Base-by-base conservation (phyloP, 345 rosid species). In the Gossypium ekmanianum region DNA sequence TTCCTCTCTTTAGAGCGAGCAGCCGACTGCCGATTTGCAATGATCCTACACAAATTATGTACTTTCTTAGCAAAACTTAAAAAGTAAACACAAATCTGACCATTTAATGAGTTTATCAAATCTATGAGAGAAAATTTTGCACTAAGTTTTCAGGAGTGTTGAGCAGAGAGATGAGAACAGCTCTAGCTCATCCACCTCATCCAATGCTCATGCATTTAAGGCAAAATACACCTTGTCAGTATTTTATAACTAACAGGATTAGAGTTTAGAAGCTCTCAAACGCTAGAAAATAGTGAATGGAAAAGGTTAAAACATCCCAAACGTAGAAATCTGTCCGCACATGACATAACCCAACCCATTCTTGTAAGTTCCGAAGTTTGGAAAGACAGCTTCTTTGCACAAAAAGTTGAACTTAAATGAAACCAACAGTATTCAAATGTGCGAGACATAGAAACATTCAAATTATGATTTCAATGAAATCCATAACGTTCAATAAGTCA, bases 1-100 rank as follows among this genome's bases (percentile, higher is more conserved):
- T 94, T 92, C 76, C 97, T 87, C 86, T 94, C 97, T 78, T 92
- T 94, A 11, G 96, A 92, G 54, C 98, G 91, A 77, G 98, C 90
- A 76, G 98, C 97, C 52, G 97, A 92, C 78, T 90, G 97, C 72
- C 97, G 86, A 77, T 94, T 90, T 69, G 98, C 97, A 26, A 92
- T 82, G 68, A 92, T 94, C 84, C 97, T 90, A 85, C 71, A 71
- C 8, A 75, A 47, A 68, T 41, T 61, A 73, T 0, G 24, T n/a
- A 56, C 57, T 17, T 17, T 12, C 48, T 56, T 47, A 64, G 54
- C 51, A 45, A 5, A 57, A 62, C n/a, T 16, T 65, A 20, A 72
- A 72, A 75, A 24, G 62, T 29, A 63, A 45, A 71, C 52, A 4
- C 18, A 26, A n/a, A 29, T 54, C 54, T 67, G n/a, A 54, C 14